Conservation (phyloP, 177 flowering plant species). For the Vitis hybrid region DNA sequence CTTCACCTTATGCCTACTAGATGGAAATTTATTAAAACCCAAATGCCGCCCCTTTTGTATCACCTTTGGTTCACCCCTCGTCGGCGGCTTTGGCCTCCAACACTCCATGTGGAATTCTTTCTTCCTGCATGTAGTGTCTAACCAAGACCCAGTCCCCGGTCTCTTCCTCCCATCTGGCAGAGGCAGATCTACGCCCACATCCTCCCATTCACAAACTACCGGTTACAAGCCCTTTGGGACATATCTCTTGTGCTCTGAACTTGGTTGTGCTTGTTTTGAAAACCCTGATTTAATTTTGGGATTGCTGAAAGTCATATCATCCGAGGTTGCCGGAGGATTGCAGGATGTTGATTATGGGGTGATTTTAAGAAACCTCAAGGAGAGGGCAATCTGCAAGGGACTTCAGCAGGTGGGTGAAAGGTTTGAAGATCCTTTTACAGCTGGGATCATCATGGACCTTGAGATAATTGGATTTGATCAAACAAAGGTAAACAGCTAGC, state of each 20-base stretch:
- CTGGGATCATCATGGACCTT: conserved; percentile 27
- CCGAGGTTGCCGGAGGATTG: no score
- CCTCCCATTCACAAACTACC: no score
- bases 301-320: no score
- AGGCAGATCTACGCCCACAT: no score
- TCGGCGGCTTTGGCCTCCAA: conserved; percentile 37
- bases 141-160: background rate
- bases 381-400: conserved; percentile 9
- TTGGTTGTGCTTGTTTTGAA: no score
- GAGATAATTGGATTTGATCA: conserved; percentile 27
- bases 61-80: conserved; percentile 50
- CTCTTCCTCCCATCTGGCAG: no score
- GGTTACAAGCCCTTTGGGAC: no score
- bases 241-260: no score
- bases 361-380: conserved; percentile 18
- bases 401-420: background rate
- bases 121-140: conserved; percentile 39
- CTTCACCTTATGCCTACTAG: conserved; percentile 45
- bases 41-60: conserved; percentile 40
- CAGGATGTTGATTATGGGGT: conserved; percentile 21
- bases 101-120: conserved; percentile 34
- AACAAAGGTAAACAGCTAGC: conserved; percentile 17
- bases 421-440: conserved; percentile 6
- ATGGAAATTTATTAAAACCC: background rate
- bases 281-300: no score